Base-by-base conservation (phyloP, 2,329 filamentous ascomycete species). In the Cladophialophora yegresii region DNA sequence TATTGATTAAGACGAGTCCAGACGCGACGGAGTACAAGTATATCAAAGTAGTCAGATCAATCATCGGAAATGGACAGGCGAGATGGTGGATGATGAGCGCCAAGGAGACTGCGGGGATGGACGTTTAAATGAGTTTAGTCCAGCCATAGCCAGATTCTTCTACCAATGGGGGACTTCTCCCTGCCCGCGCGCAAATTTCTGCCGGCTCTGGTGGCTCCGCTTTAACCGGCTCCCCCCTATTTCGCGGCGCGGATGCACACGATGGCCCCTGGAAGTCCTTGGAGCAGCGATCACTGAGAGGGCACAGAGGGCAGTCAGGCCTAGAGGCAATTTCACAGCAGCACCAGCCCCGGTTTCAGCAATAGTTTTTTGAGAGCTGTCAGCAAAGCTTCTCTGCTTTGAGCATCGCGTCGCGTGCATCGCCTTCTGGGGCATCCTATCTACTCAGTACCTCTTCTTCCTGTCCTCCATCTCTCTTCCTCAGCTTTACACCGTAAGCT, bases 401-500 rank as follows among this genome's bases (percentile, higher is more conserved):
- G 20, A 50, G 43, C 22, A 50, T 64, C 57, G 57, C 53, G 62
- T 64, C 36, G 36, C 36, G 36, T 43, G 36, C 5, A 43, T 20
- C 13, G 20, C 47, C 47, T 51, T 51, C 20, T 13, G 20, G 26
- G 2, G 26, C 22, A 51, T 51, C 47, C 47, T 51, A 13, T 7
- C 16, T 20, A 8, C 16, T 43, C 36, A 2, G 36, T n/a, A n/a
- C 16, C 22, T 12, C 50, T 63, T 53, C 50, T 36, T 62, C 7
- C n/a, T 63, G 20, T 63, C 26, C 23, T 56, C 50, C 49, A 49
- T 55, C 50, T 56, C 43, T 62, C 55, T 16, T 58, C 61, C 58
- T 61, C 58, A 61, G 54, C 58, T 61, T 54, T 45, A 47, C 40
- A 53, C 45, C 45, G 57, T 50, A 36, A 20, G 40, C 30, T 33